Evolutionary conservation across 2,329 filamentous ascomycete species (phyloP), one percentile per base, ranked within the genome.

Genomic region (Fusarium veterinarium): DNA sequence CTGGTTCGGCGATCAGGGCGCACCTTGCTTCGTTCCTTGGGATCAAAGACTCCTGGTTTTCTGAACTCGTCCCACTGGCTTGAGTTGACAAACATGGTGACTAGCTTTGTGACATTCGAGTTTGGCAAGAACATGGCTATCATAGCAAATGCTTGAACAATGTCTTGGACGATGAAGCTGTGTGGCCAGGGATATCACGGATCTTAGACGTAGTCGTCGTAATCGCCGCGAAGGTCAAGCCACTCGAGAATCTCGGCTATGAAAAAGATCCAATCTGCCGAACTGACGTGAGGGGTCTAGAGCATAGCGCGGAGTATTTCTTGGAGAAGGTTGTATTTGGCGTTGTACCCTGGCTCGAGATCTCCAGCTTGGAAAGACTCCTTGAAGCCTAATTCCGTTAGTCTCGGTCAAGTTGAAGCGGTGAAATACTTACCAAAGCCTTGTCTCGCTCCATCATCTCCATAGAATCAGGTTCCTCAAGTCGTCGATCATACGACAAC

Each of bases 51-150:
- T 4, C 33, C 13, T 2, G 75, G 77, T 5, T 65, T 62, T 9
- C 64, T 58, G 8, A 79, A 71, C 3, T 45, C 52, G 5, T 73
- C 61, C 46, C 61, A 73, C 23, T 62, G 48, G 7, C 41, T 68
- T 2, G 71, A 77, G 11, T 71, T 56, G 4, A 79, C 16, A 25
- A 75, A 76, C 57, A 58, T 58, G 9, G 72, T 78, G 3, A 74
- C 69, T 1, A 67, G 30, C 5, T 40, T 46, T 2, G 76, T 62
- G 0, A 41, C 40, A 2, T 69, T 53, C 1, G 46, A 38, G 0
- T 68, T 64, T 2, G 78, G 77, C 41, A 79, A 78, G 67, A 79
- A 79, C 73, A 79, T 79, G 25, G 75, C 76, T 42, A 76, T 57
- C 23, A 49, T 46, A 10, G 64, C 57, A 59, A 79, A 79, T 0